A percentile compares a stretch with the other conserved stretches of the same genome.
Conservation (phyloP, 2,329 filamentous ascomycete species). For the Aspergillus pseudotamarii region DNA sequence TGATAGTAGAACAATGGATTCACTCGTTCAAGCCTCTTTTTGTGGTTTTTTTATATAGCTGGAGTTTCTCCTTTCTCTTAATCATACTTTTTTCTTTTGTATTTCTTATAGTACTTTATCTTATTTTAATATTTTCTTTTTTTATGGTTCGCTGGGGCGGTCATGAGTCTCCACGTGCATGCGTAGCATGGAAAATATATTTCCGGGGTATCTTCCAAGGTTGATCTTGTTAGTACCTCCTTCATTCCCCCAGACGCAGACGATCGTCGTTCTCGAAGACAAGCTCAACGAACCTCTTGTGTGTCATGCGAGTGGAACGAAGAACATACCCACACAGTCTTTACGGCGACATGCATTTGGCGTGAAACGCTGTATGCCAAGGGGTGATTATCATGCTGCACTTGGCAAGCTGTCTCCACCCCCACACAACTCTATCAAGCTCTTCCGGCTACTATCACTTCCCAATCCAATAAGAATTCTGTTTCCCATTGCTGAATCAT, state of each 20-base stretch:
- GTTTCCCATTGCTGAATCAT: slow-evolving; percentile 4
- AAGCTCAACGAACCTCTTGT: background rate
- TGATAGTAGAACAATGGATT: background rate
- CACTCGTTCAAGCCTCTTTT: background rate
- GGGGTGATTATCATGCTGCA: background rate
- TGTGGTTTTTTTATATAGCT: background rate
- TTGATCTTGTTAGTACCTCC: background rate
- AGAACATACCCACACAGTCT: background rate
- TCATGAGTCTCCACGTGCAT: background rate
- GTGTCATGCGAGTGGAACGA: background rate
- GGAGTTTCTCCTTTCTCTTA: background rate
- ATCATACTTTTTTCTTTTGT: too few relatives aligned
- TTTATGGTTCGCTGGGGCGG: background rate
- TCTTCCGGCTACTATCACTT: background rate
- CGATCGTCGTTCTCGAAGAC: background rate
- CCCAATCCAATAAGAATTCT: background rate
- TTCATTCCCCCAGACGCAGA: background rate
- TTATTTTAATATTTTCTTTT: background rate
- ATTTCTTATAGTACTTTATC: too few relatives aligned
- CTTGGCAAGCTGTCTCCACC: slow-evolving; percentile 1
- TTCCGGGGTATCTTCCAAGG: background rate
- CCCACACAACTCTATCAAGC: background rate
- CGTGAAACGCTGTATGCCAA: background rate
- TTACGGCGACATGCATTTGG: background rate
- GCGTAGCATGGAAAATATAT: background rate